Percentiles rank a stretch among this genome's conserved stretches.
Evolutionary conservation across 805 yeast species (phyloP).

Genomic region (Wickerhamomyces rabaulensis): DNA sequence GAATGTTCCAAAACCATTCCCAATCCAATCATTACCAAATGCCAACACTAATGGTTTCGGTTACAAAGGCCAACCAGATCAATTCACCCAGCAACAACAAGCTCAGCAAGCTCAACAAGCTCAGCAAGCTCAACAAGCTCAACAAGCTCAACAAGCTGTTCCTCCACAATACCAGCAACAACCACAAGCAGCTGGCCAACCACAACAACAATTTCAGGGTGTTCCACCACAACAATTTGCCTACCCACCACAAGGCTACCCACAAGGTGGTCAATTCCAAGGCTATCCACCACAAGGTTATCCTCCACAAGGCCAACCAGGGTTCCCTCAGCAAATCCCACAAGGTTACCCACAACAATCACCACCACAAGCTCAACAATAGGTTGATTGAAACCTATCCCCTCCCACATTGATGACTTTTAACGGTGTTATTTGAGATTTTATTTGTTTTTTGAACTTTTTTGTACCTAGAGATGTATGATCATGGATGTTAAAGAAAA

Average conservation of each 20-base stretch:
- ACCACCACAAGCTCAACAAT: slow-evolving; percentile 11
- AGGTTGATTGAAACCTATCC: not conserved
- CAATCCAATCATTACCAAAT: slow-evolving; percentile 53
- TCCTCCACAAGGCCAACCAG: slow-evolving; percentile 15
- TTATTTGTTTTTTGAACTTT: not conserved
- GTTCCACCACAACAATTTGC: slow-evolving; percentile 16
- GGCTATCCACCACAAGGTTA: slow-evolving; percentile 15
- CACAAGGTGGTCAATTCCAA: slow-evolving; percentile 10
- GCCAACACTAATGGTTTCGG: slow-evolving; percentile 33
- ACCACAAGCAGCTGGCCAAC: slow-evolving; percentile 21
- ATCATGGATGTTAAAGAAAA: not conserved
- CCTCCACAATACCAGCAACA: slow-evolving; percentile 18
- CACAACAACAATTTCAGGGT: slow-evolving; percentile 22
- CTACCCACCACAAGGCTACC: slow-evolving; percentile 14
- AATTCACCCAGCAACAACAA: slow-evolving; percentile 18
- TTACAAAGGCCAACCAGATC: slow-evolving; percentile 41
- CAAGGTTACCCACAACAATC: slow-evolving; percentile 8
- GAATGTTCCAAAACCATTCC: slow-evolving; percentile 85
- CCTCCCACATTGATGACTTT: not conserved
- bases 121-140: slow-evolving; percentile 7
- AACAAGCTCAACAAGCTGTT: slow-evolving; percentile 4
- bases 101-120: too few species aligned
- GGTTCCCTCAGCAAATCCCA: slow-evolving; percentile 3
- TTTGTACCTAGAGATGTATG: not conserved
- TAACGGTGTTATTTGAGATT: not conserved